Evolutionary conservation across 495 filamentous ascomycete species (phyloP).

Genomic region (Hypoxylon rickii): DNA sequence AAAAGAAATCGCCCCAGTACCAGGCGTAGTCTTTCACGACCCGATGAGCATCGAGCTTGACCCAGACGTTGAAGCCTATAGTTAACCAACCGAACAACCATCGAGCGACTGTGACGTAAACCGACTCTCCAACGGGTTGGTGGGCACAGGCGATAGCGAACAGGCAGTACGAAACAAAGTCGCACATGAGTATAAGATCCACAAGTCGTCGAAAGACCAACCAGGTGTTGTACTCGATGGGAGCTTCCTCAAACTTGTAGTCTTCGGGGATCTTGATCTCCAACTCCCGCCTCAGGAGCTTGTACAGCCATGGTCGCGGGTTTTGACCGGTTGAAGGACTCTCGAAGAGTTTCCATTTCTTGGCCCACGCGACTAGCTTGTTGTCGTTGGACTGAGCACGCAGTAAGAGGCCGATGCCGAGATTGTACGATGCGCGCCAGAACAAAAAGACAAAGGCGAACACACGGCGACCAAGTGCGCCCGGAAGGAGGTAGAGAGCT

Average conservation of each 20-base stretch:
- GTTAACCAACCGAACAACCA: constrained; percentile 81
- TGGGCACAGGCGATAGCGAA: constrained; percentile 90
- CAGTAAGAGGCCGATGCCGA: constrained; percentile 88
- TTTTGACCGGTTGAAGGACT: constrained; percentile 78
- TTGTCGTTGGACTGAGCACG: constrained; percentile 87
- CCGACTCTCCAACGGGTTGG: constrained; percentile 70
- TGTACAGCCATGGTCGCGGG: constrained; percentile 78
- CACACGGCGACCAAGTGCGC: constrained; percentile 66
- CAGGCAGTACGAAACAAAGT: constrained; percentile 94
- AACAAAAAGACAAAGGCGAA: constrained; percentile 85
- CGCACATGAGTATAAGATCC: constrained; percentile 96
- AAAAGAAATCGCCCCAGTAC: constrained; percentile 99
- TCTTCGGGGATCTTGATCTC: constrained; percentile 93
- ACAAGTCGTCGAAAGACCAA: constrained; percentile 92
- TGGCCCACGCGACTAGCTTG: constrained; percentile 85
- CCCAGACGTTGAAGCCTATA: constrained; percentile 97
- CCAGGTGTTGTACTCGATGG: constrained; percentile 99
- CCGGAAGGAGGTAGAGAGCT: constrained; percentile 72
- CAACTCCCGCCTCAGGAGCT: constrained; percentile 81
- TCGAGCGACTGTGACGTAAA: constrained; percentile 68
- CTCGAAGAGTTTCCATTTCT: constrained; percentile 82
- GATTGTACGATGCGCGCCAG: constrained; percentile 92
- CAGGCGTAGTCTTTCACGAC: constrained; percentile 99
- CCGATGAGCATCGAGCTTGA: constrained; percentile 94
- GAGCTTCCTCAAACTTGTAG: constrained; percentile 90